phyloP scores from a whole-genome alignment of 2,329 filamentous ascomycete species.

The Colletotrichum melonis region DNA sequence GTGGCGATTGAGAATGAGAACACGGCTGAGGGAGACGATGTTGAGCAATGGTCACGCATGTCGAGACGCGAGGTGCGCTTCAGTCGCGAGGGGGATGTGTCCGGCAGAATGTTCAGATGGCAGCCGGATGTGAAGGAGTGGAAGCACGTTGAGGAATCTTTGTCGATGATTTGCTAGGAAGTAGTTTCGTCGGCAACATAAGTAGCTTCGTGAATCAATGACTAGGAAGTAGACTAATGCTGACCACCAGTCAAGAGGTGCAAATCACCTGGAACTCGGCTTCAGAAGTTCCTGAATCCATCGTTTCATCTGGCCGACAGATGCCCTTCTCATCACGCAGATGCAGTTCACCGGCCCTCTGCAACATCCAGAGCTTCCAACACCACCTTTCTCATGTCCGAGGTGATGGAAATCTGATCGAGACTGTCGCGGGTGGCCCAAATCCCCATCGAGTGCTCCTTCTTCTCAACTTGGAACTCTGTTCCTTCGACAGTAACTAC shows the following conservation, averaged over 20 bases:
- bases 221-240: too few relatives aligned
- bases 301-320: too few relatives aligned
- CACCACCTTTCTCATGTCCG: background rate
- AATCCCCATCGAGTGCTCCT: background rate
- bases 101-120: background rate
- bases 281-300: too few relatives aligned
- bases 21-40: constrained; percentile 43
- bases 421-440: background rate
- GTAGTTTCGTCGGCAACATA: background rate
- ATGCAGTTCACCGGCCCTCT: too few relatives aligned
- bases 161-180: background rate
- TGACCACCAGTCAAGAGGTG: too few relatives aligned
- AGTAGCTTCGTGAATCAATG: background rate
- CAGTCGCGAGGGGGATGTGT: constrained; percentile 41
- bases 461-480: background rate
- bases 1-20: constrained; percentile 47
- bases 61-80: constrained; percentile 51
- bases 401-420: background rate
- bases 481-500: background rate
- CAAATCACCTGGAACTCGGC: too few relatives aligned
- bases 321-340: too few relatives aligned
- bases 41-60: constrained; percentile 53
- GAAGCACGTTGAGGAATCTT: background rate
- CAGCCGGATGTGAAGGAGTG: background rate
- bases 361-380: background rate